Evolutionary conservation across 176 grass and related monocot genomes (phyloP), one percentile per base, ranked within the genome.

Genomic region (Melocanna baccifera): DNA sequence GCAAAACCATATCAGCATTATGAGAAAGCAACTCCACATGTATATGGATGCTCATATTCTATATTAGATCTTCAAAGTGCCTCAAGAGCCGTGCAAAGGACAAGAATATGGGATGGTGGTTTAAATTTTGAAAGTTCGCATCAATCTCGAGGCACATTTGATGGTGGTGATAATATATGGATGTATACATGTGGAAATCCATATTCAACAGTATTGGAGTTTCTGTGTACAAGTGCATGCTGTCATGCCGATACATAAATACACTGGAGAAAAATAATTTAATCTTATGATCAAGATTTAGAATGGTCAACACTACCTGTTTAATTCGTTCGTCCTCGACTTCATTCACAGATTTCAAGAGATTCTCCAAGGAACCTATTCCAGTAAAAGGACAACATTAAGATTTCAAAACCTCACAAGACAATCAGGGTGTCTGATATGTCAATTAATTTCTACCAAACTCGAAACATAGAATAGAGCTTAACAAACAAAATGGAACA

Each of bases 281-380:
- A n/a, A 47, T 71, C 12, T 26, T 20, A 20, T 47, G 65, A 78
- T 67, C 29, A 69, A 34, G n/a, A 46, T 77, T 55, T 43, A 32
- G 46, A 78, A n/a, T 48, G 14, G 12, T 83, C 32, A 23, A 56
- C 15, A 20, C 32, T 70, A 95, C 91, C 93, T 95, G 84, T 89
- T 89, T 95, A 80, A 94, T 82, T 68, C 93, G 84, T 73, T 93
- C 86, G 2, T 98, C 93, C 68, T 95, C 87, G 51, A 98, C 87
- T 90, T 92, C 77, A 86, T 95, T 63, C 69, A 94, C 87, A 76
- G 80, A 90, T 64, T 81, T 81, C 86, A 95, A 78, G 42, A 98
- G 78, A 89, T 95, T 98, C 69, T 95, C 96, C 87, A 98, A 85
- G 62, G 93, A 98, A 86, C 96, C 96, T 96, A 75, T 78, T 85